Percentiles rank a stretch among this genome's conserved stretches.
Conservation (phyloP, 1,139 yeast genomes). For the Zygosaccharomyces pseudobailii region DNA sequence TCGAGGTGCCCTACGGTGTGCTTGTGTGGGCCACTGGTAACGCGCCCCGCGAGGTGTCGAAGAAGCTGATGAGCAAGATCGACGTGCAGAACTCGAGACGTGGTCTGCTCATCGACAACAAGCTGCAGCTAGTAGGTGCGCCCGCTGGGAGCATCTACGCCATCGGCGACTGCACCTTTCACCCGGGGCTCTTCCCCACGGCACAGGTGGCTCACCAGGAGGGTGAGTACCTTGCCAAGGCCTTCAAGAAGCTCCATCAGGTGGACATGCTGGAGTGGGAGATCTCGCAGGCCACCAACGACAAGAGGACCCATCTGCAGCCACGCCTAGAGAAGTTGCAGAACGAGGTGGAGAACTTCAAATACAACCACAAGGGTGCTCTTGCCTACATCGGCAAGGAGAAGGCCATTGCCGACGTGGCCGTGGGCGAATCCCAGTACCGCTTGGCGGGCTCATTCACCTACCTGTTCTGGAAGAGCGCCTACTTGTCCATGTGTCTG, state of each 20-base stretch:
- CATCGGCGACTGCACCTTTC: conserved; percentile 88
- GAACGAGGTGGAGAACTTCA: conserved; percentile 46
- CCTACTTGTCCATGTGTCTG: conserved; percentile 88
- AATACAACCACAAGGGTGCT: conserved; percentile 67
- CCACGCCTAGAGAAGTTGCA: conserved; percentile 37
- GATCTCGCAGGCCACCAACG: conserved; percentile 36
- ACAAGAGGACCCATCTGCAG: conserved; percentile 32
- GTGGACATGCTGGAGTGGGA: conserved; percentile 57
- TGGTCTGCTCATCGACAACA: conserved; percentile 81
- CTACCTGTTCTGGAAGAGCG: conserved; percentile 90
- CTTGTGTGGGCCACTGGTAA: conserved; percentile 98
- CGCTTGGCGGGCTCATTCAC: conserved; percentile 84
- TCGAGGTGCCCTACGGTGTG: conserved; percentile 81
- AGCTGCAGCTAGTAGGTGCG: conserved; percentile 77
- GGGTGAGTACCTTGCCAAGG: conserved; percentile 73
- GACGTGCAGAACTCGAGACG: conserved; percentile 81
- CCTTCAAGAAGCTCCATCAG: conserved; percentile 64
- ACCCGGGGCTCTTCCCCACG: conserved; percentile 87
- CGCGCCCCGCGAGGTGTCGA: conserved; percentile 75
- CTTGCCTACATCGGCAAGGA: conserved; percentile 84
- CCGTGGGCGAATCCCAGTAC: conserved; percentile 78
- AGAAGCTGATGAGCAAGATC: conserved; percentile 60
- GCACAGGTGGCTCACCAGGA: conserved; percentile 98
- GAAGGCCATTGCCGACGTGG: conserved; percentile 88
- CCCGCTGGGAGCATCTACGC: conserved; percentile 66